Percentiles rank a stretch among this genome's conserved stretches.
Conservation (phyloP, 23 red algal species). For the Gracilariopsis chorda region DNA sequence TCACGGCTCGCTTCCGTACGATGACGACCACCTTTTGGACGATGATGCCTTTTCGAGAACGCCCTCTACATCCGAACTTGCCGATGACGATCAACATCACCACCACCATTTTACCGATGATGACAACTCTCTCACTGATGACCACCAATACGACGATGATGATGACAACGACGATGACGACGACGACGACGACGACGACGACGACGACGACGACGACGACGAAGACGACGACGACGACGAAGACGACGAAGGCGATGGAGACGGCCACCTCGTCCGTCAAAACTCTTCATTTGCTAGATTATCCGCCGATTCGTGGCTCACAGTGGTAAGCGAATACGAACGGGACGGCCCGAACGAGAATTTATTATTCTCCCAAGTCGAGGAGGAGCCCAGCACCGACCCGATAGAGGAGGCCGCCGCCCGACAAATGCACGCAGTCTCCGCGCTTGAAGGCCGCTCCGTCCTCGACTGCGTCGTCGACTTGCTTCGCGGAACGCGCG, state of each 20-base stretch:
- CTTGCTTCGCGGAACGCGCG: conserved; percentile 76
- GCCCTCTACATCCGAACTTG: background rate
- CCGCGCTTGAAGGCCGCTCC: conserved; percentile 56
- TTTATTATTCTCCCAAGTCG: conserved; percentile 81
- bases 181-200: background rate
- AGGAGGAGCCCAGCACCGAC: conserved; percentile 72
- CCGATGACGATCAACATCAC: background rate
- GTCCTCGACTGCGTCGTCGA: conserved; percentile 88
- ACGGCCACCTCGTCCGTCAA: conserved; percentile 60
- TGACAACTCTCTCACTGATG: background rate
- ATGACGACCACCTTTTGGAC: conserved; percentile 2
- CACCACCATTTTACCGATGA: conserved; percentile 8
- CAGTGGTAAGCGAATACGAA: conserved; percentile 81
- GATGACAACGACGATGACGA: conserved; percentile 19
- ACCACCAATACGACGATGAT: conserved; percentile 14
- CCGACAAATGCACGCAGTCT: conserved; percentile 39
- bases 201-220: background rate
- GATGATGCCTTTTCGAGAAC: background rate
- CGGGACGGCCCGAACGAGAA: conserved; percentile 75
- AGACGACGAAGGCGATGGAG: background rate
- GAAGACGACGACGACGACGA: conserved; percentile 14
- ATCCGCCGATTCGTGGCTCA: conserved; percentile 75
- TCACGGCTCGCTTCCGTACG: background rate
- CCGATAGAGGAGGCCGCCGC: conserved; percentile 46
- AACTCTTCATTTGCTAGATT: conserved; percentile 72